A percentile compares a stretch with the other conserved stretches of the same genome.
Conservation (phyloP, 1,284 basidiomycete genomes). For the Mycena sp. region DNA sequence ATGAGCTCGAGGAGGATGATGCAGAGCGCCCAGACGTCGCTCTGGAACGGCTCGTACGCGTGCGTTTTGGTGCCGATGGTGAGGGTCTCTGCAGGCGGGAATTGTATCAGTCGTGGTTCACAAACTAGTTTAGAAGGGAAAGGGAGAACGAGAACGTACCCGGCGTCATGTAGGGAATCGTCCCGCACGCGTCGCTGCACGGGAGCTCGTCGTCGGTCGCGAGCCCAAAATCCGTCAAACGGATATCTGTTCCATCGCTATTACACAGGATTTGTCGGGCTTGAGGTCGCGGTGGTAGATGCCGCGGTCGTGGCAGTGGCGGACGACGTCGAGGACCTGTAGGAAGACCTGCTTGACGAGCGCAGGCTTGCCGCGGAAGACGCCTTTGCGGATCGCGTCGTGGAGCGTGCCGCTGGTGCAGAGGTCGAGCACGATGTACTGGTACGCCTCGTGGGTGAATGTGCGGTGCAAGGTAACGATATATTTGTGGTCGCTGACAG, state of each 20-base stretch:
- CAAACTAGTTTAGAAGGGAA: too few relatives aligned
- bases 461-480: slow-evolving; percentile 82
- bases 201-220: slow-evolving; percentile 74
- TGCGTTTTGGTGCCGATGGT: too few relatives aligned
- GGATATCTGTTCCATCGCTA: slow-evolving; percentile 62
- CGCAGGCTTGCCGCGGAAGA: slow-evolving; percentile 57
- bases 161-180: slow-evolving; percentile 83
- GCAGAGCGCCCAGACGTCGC: too few relatives aligned
- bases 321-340: slow-evolving; percentile 83
- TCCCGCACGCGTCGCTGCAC: slow-evolving; percentile 82
- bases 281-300: slow-evolving; percentile 91
- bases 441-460: slow-evolving; percentile 61
- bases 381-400: slow-evolving; percentile 51
- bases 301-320: slow-evolving; percentile 72
- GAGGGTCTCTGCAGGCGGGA: too few relatives aligned
- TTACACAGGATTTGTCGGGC: slow-evolving; percentile 87
- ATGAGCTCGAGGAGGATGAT: too few relatives aligned
- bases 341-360: slow-evolving; percentile 73
- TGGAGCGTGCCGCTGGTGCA: slow-evolving; percentile 64
- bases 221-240: slow-evolving; percentile 88
- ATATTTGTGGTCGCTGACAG: slow-evolving; percentile 76
- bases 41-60: too few relatives aligned
- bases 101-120: too few relatives aligned
- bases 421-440: slow-evolving; percentile 67
- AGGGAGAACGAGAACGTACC: slow-evolving; percentile 33